A percentile compares a stretch with the other conserved stretches of the same genome.
Conservation (phyloP, 1,284 basidiomycete genomes). For the Vanrija sp. region DNA sequence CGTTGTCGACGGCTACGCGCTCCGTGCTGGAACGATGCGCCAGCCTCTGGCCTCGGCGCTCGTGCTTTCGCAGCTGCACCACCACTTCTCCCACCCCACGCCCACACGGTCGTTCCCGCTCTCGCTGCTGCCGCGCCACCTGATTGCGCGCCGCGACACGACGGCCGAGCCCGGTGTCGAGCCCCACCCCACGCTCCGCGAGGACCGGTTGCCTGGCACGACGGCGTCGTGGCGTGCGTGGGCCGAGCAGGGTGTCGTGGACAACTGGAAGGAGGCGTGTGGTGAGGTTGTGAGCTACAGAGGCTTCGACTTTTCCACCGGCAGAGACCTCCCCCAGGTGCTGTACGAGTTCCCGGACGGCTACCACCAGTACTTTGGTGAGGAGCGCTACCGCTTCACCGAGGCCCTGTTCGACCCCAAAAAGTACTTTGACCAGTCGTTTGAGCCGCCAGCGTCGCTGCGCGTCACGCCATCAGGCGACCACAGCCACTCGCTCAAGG, state of each 20-base stretch:
- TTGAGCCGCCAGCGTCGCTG: slow-evolving; percentile 37
- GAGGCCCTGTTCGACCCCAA: slow-evolving; percentile 86
- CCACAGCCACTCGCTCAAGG: slow-evolving; percentile 59
- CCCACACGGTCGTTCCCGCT: slow-evolving; percentile 34
- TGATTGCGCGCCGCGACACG: slow-evolving; percentile 69
- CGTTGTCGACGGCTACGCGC: slow-evolving; percentile 94
- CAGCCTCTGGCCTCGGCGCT: slow-evolving; percentile 47
- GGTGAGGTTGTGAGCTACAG: slow-evolving; percentile 60
- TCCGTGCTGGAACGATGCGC: slow-evolving; percentile 65
- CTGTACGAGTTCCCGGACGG: slow-evolving; percentile 94
- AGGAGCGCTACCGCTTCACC: slow-evolving; percentile 76
- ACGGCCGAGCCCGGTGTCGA: slow-evolving; percentile 61
- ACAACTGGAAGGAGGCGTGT: slow-evolving; percentile 89
- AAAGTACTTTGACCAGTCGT: slow-evolving; percentile 56
- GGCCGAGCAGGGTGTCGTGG: slow-evolving; percentile 80
- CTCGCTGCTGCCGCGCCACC: slow-evolving; percentile 65
- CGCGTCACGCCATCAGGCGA: slow-evolving; percentile 45
- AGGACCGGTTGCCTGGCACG: slow-evolving; percentile 68
- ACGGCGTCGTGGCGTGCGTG: slow-evolving; percentile 75
- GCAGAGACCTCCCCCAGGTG: slow-evolving; percentile 31
- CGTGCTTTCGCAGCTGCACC: slow-evolving; percentile 44
- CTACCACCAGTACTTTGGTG: slow-evolving; percentile 77
- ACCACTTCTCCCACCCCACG: slow-evolving; percentile 33
- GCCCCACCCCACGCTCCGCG: slow-evolving; percentile 64
- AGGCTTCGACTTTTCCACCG: slow-evolving; percentile 38